A percentile compares a stretch with the other conserved stretches of the same genome.
Evolutionary conservation across 768 basidiomycete genomes (phyloP).

Genomic region (Trametopsis cervina): DNA sequence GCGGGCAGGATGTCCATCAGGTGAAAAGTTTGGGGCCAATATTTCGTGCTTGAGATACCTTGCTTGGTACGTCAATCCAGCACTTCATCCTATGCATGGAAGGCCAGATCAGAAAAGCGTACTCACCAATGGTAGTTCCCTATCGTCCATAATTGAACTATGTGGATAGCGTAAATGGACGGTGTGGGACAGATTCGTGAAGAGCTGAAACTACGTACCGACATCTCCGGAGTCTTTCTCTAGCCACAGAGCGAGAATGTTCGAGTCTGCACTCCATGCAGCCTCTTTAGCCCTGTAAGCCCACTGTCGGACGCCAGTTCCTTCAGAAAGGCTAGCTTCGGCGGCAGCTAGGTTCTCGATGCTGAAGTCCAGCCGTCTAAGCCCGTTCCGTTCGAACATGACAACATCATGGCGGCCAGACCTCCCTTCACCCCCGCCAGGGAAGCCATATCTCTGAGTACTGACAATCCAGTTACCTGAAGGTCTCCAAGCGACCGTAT

Average conservation of each 20-base stretch:
- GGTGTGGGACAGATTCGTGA: no score
- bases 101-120: neutral
- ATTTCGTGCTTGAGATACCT: constrained; percentile 96
- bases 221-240: constrained; percentile 61
- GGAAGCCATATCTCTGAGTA: constrained; percentile 76
- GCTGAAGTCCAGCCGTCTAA: constrained; percentile 85
- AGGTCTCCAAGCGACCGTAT: constrained; percentile 77
- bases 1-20: constrained; percentile 30
- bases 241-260: constrained; percentile 80
- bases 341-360: constrained; percentile 35
- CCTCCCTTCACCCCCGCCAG: constrained; percentile 59
- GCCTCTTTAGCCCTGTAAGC: constrained; percentile 72
- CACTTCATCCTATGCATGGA: neutral
- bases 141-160: constrained; percentile 91
- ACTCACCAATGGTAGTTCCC: constrained; percentile 90
- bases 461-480: constrained; percentile 80
- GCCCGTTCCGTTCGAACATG: constrained; percentile 93
- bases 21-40: constrained; percentile 30
- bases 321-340: constrained; percentile 17
- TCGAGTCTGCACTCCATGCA: constrained; percentile 85
- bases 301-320: constrained; percentile 33
- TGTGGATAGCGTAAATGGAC: no score
- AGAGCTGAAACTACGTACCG: no score
- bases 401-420: constrained; percentile 77
- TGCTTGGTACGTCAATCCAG: constrained; percentile 2